Base-by-base conservation (phyloP, 805 yeast species). In the Groenewaldozyma salmanticensis region DNA sequence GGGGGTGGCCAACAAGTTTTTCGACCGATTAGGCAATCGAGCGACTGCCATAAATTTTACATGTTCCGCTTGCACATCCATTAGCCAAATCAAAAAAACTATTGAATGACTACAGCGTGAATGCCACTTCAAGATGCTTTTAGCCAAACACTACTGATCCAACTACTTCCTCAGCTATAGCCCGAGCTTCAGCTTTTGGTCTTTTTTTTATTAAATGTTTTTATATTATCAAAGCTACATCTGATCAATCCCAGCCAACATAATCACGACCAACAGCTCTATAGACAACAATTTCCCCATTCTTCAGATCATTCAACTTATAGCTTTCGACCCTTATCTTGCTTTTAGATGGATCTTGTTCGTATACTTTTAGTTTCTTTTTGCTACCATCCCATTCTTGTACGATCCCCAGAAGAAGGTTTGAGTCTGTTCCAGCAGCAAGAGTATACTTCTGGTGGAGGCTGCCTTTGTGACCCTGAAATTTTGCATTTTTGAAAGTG, bases 261-360 rank as follows among this genome's bases (percentile, higher is more conserved):
- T 71, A 79, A 27, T 73, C 77, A 46, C 85, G 74, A 9, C 83
- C 84, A 24, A 87, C 80, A 4, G 75, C 74, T 54, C 97, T 74
- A 61, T 79, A 92, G 3, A 88, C 83, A 48, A 83, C 72, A 9
- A 90, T 64, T 51, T 76, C 77, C 3, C 98, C 98, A 44, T 75
- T 66, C 55, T 74, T 79, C 73, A 90, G 70, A 44, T 85, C 94
- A 2, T 73, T 65, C 2, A 88, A 58, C 52, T 76, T 77, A 58
- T 81, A 82, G 33, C 81, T 71, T 34, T 75, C 78, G 43, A 71
- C 72, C 44, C 66, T 72, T 31, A 81, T 68, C 37, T 70, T 71
- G 36, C 50, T 51, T 32, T 35, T 37, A 15, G 46, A 45, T 37
- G 44, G 46, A 18, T 37, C 42, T 41, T 48, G 38, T 41, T 57